phyloP scores from a whole-genome alignment of 306 rosid genomes.

The Medicago arabica region DNA sequence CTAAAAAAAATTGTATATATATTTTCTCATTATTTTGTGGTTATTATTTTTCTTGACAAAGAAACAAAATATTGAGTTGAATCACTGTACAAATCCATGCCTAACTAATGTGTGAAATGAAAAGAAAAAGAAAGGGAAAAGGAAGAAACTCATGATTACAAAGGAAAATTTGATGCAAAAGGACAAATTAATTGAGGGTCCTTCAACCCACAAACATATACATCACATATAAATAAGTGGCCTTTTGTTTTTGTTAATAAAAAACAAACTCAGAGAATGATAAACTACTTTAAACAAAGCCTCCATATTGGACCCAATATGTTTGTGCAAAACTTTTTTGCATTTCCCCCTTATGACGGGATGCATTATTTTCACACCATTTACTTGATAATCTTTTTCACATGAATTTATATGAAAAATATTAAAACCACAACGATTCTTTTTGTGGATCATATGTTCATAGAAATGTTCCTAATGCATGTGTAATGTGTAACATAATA shows the following conservation, averaged over 20 bases:
- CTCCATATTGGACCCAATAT: conserved; percentile 81
- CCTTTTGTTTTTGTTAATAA: conserved; percentile 55
- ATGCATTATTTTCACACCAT: conserved; percentile 49
- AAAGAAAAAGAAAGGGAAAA: conserved; percentile 40
- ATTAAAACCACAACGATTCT: conserved; percentile 30
- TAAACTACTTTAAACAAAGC: conserved; percentile 77
- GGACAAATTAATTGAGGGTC: conserved; percentile 67
- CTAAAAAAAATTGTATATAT: not conserved
- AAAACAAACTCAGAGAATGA: conserved; percentile 55
- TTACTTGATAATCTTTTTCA: conserved; percentile 14
- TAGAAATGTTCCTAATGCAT: no score
- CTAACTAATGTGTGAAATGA: conserved; percentile 46
- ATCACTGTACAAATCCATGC: conserved; percentile 50
- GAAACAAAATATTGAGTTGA: conserved; percentile 30
- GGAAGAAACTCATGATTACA: conserved; percentile 66
- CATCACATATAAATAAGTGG: conserved; percentile 60
- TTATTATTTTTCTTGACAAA: conserved; percentile 11
- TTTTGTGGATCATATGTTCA: not conserved
- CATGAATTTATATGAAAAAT: not conserved
- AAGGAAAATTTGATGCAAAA: conserved; percentile 69
- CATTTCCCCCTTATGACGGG: conserved; percentile 51
- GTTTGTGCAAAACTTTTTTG: conserved; percentile 48
- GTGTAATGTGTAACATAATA: conserved; percentile 24
- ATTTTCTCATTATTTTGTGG: conserved; percentile 23
- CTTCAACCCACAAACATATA: conserved; percentile 75